Evolutionary conservation across 148 eudicot genomes (phyloP).

Genomic region (Rhododendron williamsianum): DNA sequence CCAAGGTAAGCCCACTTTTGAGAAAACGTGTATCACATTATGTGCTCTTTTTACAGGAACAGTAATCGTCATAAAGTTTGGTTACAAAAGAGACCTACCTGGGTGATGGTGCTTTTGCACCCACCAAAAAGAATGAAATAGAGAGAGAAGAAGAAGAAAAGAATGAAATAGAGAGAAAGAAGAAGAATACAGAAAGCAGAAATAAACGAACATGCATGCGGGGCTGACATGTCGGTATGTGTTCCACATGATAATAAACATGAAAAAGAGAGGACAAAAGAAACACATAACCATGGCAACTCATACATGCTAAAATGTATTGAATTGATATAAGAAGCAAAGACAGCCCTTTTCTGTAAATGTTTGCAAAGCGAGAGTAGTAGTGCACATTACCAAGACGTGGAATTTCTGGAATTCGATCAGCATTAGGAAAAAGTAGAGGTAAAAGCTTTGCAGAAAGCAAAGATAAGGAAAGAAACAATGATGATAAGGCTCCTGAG

Average conservation of each 20-base stretch:
- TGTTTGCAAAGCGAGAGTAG: neutral
- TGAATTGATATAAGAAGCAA: neutral
- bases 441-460: neutral
- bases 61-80: neutral
- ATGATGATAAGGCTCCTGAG: neutral
- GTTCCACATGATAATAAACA: neutral
- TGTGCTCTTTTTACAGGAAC: neutral
- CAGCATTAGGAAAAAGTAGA: neutral
- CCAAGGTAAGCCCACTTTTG: neutral
- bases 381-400: neutral
- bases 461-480: neutral
- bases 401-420: neutral
- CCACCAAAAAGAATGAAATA: neutral
- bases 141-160: neutral
- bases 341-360: neutral
- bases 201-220: neutral
- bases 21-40: neutral
- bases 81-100: neutral
- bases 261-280: neutral
- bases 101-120: conserved; percentile 6
- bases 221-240: neutral
- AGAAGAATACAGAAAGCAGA: neutral
- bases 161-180: neutral
- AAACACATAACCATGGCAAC: neutral
- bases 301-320: neutral